Evolutionary conservation across 1,139 yeast genomes (phyloP), one percentile per base, ranked within the genome.

Genomic region (Scheffersomyces stambukii): DNA sequence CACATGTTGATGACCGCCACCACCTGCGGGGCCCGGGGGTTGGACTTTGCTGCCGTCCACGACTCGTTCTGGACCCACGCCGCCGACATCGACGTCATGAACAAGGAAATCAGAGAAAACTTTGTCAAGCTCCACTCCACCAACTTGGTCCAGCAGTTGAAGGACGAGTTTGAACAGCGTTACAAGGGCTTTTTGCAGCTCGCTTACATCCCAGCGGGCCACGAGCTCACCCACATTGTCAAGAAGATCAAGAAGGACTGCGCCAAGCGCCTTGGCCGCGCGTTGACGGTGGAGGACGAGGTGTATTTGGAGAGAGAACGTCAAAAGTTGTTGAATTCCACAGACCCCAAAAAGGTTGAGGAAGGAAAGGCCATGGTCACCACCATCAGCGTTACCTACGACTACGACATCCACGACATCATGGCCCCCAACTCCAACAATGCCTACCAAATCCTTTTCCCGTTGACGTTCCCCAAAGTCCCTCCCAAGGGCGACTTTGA

Each of bases 21-120:
- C 27, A 77, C 77, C 14, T 88, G 96, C 55, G 77, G 81, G n/a
- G 68, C 75, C 25, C 52, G 54, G 4, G 77, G 74, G 0, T 55
- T 91, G 31, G 65, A 77, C n/a, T 91, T 93, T 66, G 96, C 98
- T 0, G 81, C 97, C 0, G 99, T 91, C 19, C 99, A 91, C 57
- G 99, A 91, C 55, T 89, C 97, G 1, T 91, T 85, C 54, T 91
- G 99, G 99, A 88, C 98, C 0, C 98, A 93, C 55, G 96, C 98
- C 1, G 64, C 77, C 23, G 93, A 85, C 50, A 77, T 91, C 19
- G 81, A 79, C 40, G 51, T 46, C 6, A 81, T 91, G 93, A 86
- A 81, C 52, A 48, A 46, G n/a, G 63, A 72, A 27, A 64, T 91
- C 38, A 75, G 99, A 50, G 78, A 82, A 23, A 79, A 85, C 36